Base-by-base conservation (phyloP, 345 rosid species). In the Lumnitzera littorea region DNA sequence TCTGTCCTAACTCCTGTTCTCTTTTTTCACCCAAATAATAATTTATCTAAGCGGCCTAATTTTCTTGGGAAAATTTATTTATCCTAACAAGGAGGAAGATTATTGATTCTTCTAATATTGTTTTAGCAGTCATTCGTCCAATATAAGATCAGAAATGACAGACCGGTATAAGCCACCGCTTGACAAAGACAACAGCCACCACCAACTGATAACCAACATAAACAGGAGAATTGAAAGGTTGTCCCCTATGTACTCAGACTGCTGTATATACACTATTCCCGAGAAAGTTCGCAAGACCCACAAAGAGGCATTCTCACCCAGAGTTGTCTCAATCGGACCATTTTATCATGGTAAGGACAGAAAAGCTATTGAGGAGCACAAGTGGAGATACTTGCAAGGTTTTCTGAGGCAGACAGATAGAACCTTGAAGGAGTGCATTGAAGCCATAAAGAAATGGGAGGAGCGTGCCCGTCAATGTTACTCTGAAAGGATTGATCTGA, bases 251-350 rank as follows among this genome's bases (percentile, higher is more conserved):
- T 36, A 36, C 10, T 36, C 50, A 14, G 54, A 17, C 53, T 64
- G 61, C 15, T 48, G 56, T 43, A 60, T 67, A 50, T 61, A 67
- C n/a, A 61, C 12, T 48, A 56, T 61, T 55, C 71, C 71, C 0
- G 29, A 50, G n/a, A 27, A 47, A 16, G 15, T 61, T 4, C 27
- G 62, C 2, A 24, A 50, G 8, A 2, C 20, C 4, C 48, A 68
- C 20, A 56, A 56, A 16, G 25, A 50, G 31, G 20, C 13, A 2
- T 68, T 36, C 46, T 56, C 67, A 13, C 72, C 72, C 24, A 52
- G 47, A 52, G 53, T 68, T 15, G 62, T 62, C 25, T 62, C 72
- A 1, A 56, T 68, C 2, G 67, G 72, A 12, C 72, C 67, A 11
- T 13, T 41, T 52, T 62, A 68, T 52, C 72, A 62, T 46, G 67